Evolutionary conservation across 768 basidiomycete species (phyloP).

Genomic region (Boletus rufocinnamomeus): DNA sequence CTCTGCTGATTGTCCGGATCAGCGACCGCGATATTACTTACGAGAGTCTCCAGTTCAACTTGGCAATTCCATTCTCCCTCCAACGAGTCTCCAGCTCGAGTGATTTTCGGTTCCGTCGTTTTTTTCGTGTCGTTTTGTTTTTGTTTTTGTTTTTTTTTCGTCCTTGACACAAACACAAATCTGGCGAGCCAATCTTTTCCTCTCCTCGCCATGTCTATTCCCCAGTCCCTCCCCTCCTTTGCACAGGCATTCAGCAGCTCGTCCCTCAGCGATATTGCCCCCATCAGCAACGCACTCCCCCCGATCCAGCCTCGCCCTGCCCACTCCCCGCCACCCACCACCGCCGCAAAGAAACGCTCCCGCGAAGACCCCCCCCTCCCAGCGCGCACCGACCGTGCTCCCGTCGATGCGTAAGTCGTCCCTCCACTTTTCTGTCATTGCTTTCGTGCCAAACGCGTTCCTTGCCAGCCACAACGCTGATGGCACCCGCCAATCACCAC

Average conservation of each 20-base stretch:
- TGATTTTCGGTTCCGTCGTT: constrained; percentile 20
- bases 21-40: constrained; percentile 4
- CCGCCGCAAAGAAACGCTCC: constrained; percentile 44
- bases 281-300: constrained; percentile 59
- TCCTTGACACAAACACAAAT: not conserved
- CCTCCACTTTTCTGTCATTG: not conserved
- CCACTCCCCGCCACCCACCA: constrained; percentile 31
- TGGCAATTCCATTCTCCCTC: not conserved
- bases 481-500: constrained; percentile 47
- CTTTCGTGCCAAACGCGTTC: constrained; percentile 17
- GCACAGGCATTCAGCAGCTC: constrained; percentile 69
- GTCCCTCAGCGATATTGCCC: constrained; percentile 51
- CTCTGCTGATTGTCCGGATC: not conserved
- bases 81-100: not conserved
- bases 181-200: not conserved
- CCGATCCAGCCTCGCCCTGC: constrained; percentile 52
- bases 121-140: not conserved
- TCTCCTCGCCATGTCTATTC: constrained; percentile 41
- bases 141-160: not conserved
- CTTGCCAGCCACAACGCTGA: constrained; percentile 22
- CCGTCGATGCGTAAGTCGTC: constrained; percentile 47
- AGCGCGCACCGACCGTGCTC: constrained; percentile 16
- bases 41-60: constrained; percentile 3
- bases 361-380: constrained; percentile 40
- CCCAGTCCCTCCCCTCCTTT: constrained; percentile 77